These are phyloP conservation scores for Ordospora colligata DNA, from an alignment of 371 early-diverging fungal genomes.

Conservation along the genomic window DNA sequence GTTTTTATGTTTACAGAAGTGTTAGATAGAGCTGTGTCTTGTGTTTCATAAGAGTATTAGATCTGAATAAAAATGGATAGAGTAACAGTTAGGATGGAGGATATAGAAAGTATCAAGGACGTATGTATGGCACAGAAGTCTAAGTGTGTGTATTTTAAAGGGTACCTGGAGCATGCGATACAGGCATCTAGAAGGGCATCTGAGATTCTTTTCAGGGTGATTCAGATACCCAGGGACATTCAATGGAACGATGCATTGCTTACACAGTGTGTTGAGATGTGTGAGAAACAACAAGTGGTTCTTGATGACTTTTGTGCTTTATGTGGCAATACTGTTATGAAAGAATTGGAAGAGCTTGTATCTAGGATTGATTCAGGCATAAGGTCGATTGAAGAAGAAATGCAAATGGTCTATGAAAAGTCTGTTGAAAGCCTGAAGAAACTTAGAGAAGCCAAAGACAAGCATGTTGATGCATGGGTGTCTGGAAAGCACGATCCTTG, in stretches of 20 bases:
- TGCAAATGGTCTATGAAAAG: background rate
- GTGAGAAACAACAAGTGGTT: slow-evolving; percentile 18
- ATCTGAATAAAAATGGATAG: slow-evolving; percentile 7
- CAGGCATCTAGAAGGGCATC: slow-evolving; percentile 10
- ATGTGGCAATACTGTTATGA: background rate
- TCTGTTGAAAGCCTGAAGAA: background rate
- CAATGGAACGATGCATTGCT: slow-evolving; percentile 39
- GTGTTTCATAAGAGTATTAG: background rate
- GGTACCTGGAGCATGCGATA: slow-evolving; percentile 19
- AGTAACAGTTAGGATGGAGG: background rate
- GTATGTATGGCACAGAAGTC: slow-evolving; percentile 15
- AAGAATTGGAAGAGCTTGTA: slow-evolving; percentile 29
- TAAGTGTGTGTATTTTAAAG: slow-evolving; percentile 25
- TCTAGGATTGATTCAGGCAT: slow-evolving; percentile 18
- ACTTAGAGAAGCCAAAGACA: slow-evolving; percentile 10
- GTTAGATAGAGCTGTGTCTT: background rate
- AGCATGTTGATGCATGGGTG: slow-evolving; percentile 28
- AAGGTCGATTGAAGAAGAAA: slow-evolving; percentile 18
- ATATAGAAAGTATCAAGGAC: background rate
- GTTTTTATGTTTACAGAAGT: background rate
- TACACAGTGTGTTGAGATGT: slow-evolving; percentile 27
- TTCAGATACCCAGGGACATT: slow-evolving; percentile 41
- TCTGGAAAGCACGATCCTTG: slow-evolving; percentile 38
- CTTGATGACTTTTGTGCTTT: slow-evolving; percentile 17
- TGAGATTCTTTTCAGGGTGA: slow-evolving; percentile 31